A percentile compares a stretch with the other conserved stretches of the same genome.
These are phyloP conservation scores for Candida incommunis DNA, from an alignment of 805 yeast species.

Conservation along the genomic window DNA sequence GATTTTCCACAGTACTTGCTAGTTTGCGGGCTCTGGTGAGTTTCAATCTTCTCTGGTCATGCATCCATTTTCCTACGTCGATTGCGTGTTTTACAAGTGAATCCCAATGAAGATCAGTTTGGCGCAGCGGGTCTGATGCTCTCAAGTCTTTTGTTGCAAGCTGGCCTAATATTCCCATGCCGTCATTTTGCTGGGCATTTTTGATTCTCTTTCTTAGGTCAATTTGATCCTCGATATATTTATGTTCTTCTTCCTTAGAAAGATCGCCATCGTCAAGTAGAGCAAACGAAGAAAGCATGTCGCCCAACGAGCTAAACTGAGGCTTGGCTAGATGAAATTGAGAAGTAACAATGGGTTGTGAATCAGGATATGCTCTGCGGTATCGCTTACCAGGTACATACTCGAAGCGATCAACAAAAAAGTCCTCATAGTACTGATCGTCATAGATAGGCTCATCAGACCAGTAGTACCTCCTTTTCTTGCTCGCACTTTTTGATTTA, in stretches of 20 bases:
- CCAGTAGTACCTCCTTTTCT: neutral
- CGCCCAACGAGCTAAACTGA: constrained; percentile 25
- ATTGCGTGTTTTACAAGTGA: constrained; percentile 65
- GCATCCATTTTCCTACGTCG: constrained; percentile 53
- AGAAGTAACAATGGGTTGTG: constrained; percentile 37
- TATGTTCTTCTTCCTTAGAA: constrained; percentile 41
- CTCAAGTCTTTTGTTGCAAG: neutral
- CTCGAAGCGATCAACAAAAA: constrained; percentile 1
- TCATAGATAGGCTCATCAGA: neutral
- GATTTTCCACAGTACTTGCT: constrained; percentile 70
- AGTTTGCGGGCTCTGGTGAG: constrained; percentile 56
- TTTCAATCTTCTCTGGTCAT: constrained; percentile 48
- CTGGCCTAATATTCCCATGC: neutral
- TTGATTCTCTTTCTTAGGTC: constrained; percentile 29
- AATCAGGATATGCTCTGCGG: neutral
- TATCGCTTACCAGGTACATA: neutral
- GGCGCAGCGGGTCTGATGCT: constrained; percentile 1
- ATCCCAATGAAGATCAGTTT: constrained; percentile 32
- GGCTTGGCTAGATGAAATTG: constrained; percentile 44
- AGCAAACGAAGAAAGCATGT: constrained; percentile 40
- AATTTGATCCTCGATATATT: constrained; percentile 40
- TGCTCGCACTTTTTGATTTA: neutral
- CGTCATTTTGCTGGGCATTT: constrained; percentile 29
- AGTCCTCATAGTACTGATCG: neutral
- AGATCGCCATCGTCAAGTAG: constrained; percentile 47